phyloP scores from a whole-genome alignment of 441 rosid genomes.

The Gossypium gossypioides region DNA sequence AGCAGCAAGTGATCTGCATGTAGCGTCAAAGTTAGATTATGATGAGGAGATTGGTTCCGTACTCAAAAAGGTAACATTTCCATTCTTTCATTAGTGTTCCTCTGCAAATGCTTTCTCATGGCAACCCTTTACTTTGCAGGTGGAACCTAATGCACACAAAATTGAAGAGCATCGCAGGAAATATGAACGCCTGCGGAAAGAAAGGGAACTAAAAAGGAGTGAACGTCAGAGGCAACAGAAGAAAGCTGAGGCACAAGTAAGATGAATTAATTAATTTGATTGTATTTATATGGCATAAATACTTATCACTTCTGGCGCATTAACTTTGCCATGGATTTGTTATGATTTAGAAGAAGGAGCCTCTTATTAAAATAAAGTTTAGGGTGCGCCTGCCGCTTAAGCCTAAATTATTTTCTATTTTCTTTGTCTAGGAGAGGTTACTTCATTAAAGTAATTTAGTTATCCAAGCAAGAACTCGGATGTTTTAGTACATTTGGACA shows the following conservation, averaged over 20 bases:
- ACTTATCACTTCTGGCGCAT: background rate
- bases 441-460: background rate
- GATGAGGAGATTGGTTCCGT: slow-evolving; percentile 45
- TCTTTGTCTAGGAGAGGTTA: background rate
- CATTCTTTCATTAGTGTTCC: background rate
- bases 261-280: slow-evolving; percentile 6
- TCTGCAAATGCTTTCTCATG: slow-evolving; percentile 5
- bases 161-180: slow-evolving; percentile 64
- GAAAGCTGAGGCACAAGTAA: slow-evolving; percentile 47
- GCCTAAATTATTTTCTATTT: background rate
- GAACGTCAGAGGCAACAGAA: slow-evolving; percentile 36
- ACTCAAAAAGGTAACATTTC: slow-evolving; percentile 40
- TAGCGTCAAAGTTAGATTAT: slow-evolving; percentile 52
- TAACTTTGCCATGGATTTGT: background rate
- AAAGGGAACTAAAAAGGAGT: slow-evolving; percentile 44
- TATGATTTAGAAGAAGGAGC: background rate
- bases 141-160: slow-evolving; percentile 66
- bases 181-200: slow-evolving; percentile 59
- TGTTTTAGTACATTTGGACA: background rate
- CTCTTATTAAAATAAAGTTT: background rate
- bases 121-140: slow-evolving; percentile 33
- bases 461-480: background rate
- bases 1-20: slow-evolving; percentile 51
- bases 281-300: background rate
- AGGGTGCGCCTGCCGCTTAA: background rate